phyloP scores from a whole-genome alignment of 176 grass and related monocot genomes.

The Sorghum bicolor region Sorghum_bicolor_NCBIv3 NC_012870.2:62343501-62344000 shows the following conservation, averaged over 20 bases:
- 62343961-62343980: too few species aligned
- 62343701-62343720: neutral
- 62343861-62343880: too few species aligned
- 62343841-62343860: neutral
- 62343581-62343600: slow-evolving; percentile 39
- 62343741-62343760: slow-evolving; percentile 43
- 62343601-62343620: slow-evolving; percentile 17
- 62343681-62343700: slow-evolving; percentile 32
- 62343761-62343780: slow-evolving; percentile 6
- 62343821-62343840: neutral
- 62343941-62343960: too few species aligned
- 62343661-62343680: slow-evolving; percentile 28
- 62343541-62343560: slow-evolving; percentile 33
- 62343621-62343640: slow-evolving; percentile 32
- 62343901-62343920: too few species aligned
- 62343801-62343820: neutral
- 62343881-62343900: too few species aligned
- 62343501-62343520: slow-evolving; percentile 12
- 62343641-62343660: slow-evolving; percentile 32
- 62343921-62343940: too few species aligned
- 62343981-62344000: too few species aligned
- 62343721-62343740: neutral
- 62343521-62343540: slow-evolving; percentile 26
- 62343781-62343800: neutral
- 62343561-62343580: slow-evolving; percentile 39